Percentiles rank a stretch among this genome's conserved stretches.
These are phyloP conservation scores for Dunaliella primolecta DNA, from an alignment of 139 green algal species.

Conservation along the genomic window DNA sequence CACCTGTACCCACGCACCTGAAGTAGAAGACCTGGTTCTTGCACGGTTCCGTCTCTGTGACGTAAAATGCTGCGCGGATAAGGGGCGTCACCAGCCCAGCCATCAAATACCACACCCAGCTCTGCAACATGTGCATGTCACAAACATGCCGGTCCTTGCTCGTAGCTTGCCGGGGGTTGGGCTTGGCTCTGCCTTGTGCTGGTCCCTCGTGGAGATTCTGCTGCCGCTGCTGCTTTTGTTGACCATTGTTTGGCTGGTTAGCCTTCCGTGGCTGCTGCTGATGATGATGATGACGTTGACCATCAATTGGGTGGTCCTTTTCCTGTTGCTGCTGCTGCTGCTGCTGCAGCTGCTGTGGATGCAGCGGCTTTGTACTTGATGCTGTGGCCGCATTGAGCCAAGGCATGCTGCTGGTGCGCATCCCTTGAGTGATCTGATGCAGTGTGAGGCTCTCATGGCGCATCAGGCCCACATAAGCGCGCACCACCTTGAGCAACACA, in stretches of 20 bases:
- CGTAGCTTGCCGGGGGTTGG: constrained; percentile 10
- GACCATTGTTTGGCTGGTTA: not conserved
- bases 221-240: constrained; percentile 4
- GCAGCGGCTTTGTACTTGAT: not conserved
- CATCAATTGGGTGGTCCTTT: too few relatives aligned
- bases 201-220: not conserved
- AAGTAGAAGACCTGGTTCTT: constrained; percentile 58
- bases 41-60: constrained; percentile 83
- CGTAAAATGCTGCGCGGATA: constrained; percentile 83
- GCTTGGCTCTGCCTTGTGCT: constrained; percentile 1
- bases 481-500: constrained; percentile 37
- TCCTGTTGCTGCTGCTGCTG: not conserved
- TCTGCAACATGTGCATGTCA: constrained; percentile 30
- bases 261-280: not conserved
- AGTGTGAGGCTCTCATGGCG: constrained; percentile 69
- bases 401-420: constrained; percentile 38
- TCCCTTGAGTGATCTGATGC: constrained; percentile 51
- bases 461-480: constrained; percentile 55
- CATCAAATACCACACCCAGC: constrained; percentile 81
- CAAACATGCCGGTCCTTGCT: not conserved
- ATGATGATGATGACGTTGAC: not conserved
- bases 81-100: constrained; percentile 68
- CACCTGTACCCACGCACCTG: too few relatives aligned
- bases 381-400: constrained; percentile 32
- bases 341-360: not conserved